A percentile compares a stretch with the other conserved stretches of the same genome.
Evolutionary conservation across 805 yeast genomes (phyloP).

Genomic region (Teunomyces gatunensis): DNA sequence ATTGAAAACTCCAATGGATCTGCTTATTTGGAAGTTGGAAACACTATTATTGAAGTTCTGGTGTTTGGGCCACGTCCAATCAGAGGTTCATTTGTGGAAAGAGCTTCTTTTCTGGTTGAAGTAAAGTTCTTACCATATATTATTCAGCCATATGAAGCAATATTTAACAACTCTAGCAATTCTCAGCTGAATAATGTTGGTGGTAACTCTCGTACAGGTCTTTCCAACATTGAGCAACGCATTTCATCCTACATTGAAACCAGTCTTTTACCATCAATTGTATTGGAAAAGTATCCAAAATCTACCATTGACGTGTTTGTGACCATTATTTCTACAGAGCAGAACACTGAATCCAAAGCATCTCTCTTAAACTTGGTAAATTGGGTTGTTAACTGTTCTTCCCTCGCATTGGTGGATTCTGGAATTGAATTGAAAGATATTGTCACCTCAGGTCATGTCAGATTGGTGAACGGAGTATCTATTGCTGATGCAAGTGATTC

Average conservation of each 20-base stretch:
- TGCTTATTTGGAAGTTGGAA: constrained; percentile 68
- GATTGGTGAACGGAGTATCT: constrained; percentile 12
- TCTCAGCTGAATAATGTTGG: constrained; percentile 11
- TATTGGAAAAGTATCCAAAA: constrained; percentile 79
- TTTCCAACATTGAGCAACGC: constrained; percentile 43
- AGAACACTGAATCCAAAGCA: constrained; percentile 16
- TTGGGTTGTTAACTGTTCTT: constrained; percentile 60
- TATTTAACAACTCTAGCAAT: constrained; percentile 22
- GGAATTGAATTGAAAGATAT: constrained; percentile 78
- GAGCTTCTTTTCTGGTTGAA: constrained; percentile 64
- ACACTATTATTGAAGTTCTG: constrained; percentile 60
- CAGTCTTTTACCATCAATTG: constrained; percentile 49
- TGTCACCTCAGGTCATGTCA: constrained; percentile 62
- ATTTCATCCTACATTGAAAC: constrained; percentile 52
- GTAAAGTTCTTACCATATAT: constrained; percentile 52
- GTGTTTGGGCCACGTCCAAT: constrained; percentile 90
- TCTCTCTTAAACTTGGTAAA: constrained; percentile 40
- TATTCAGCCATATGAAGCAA: constrained; percentile 35
- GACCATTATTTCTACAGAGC: constrained; percentile 52
- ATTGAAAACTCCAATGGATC: constrained; percentile 79
- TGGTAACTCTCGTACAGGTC: constrained; percentile 29
- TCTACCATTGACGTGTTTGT: constrained; percentile 81
- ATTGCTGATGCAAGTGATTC: constrained; percentile 16
- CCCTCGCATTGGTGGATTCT: constrained; percentile 79
- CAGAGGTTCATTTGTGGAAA: constrained; percentile 65